Conservation (phyloP, 108 stramenopile species). For the Cyclotella sp. region DNA sequence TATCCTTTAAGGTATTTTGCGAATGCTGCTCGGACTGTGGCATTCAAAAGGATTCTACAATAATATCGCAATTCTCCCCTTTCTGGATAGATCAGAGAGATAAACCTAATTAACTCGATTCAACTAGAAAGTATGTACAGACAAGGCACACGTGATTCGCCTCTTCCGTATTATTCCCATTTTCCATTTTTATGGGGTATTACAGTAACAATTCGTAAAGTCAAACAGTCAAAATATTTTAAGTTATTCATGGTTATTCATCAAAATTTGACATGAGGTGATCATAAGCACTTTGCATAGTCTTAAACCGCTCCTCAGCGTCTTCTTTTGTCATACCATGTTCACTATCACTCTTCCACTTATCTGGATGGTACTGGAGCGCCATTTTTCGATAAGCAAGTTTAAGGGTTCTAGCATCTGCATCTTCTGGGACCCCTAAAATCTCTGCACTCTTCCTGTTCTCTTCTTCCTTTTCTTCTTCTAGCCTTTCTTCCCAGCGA, state of each 20-base stretch:
- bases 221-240: too few relatives aligned
- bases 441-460: constrained; percentile 34
- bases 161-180: too few relatives aligned
- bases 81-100: not conserved
- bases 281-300: constrained; percentile 37
- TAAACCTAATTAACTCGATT: not conserved
- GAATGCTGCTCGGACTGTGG: constrained; percentile 14
- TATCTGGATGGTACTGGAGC: constrained; percentile 44
- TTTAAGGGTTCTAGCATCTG: constrained; percentile 31
- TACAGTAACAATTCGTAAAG: too few relatives aligned
- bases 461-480: constrained; percentile 29
- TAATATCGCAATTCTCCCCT: not conserved
- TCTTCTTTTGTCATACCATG: constrained; percentile 40
- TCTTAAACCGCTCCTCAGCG: constrained; percentile 40
- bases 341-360: constrained; percentile 39
- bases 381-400: constrained; percentile 36
- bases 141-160: too few relatives aligned
- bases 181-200: too few relatives aligned
- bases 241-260: not conserved
- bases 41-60: not conserved
- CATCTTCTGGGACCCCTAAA: constrained; percentile 34
- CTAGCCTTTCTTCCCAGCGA: constrained; percentile 21
- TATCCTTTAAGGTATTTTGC: constrained; percentile 2
- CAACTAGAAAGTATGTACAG: too few relatives aligned
- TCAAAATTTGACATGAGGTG: constrained; percentile 48